Evolutionary conservation across 805 yeast species (phyloP), one percentile per base, ranked within the genome.

Genomic region (Wickerhamiella nectarea): DNA sequence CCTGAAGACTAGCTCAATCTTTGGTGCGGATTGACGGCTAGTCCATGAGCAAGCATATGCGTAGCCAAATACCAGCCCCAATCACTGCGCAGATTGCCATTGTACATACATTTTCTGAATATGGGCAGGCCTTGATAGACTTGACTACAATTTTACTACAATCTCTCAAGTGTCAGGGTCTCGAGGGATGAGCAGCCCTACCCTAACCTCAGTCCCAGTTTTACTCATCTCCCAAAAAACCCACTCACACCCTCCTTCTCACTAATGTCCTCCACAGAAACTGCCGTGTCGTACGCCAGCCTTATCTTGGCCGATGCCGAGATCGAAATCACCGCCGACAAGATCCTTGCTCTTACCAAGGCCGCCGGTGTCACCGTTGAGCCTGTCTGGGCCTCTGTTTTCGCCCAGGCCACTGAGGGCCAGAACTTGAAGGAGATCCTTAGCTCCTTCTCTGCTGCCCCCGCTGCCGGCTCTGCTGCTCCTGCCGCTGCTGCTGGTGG

Each of bases 391-490:
- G 79, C 89, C 59, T 79, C 79, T 58, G 73, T 80, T 59, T 83
- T 71, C 71, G 80, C 93, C 60, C 80, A 80, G 73, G 93, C 91
- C 63, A 73, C 82, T 58, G 85, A 74, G 64, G 87, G 87, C 64
- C 79, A 77, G 69, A 70, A 81, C 74, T 68, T 82, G 66, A 83
- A 82, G 75, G 84, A 79, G 62, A 69, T 81, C 60, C 72, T 77
- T 59, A 73, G 77, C 59, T 64, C 67, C 57, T 60, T 71, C 58
- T 72, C 75, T 54, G 77, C 78, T 55, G 83, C 86, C 60, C 78
- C 85, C 56, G 55, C 97, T 66, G 80, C 97, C 65, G 93, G 95
- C 72, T 95, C 95, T 63, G 94, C 97, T 64, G 95, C 72, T 68
- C 94, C 95, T 63, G 80, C 81, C 65, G 84, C 91, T 59, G 76